Percentiles rank a stretch among this genome's conserved stretches.
Conservation (phyloP, 306 rosid genomes). For the Vigna hirtella region DNA sequence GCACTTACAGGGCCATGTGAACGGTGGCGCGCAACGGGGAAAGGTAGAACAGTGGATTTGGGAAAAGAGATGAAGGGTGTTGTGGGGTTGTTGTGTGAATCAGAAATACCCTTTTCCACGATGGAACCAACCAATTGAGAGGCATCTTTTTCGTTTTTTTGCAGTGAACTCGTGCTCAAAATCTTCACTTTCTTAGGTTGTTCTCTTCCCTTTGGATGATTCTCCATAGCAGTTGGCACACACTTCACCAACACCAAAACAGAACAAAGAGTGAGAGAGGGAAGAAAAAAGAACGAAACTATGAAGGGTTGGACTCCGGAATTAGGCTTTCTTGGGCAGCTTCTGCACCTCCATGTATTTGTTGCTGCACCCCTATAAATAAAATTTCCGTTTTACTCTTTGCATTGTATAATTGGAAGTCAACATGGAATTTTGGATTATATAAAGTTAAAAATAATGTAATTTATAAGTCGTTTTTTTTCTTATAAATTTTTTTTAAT, state of each 20-base stretch:
- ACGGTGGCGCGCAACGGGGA: constrained; percentile 96
- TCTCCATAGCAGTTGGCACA: constrained; percentile 49
- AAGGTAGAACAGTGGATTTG: constrained; percentile 72
- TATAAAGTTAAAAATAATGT: too few relatives aligned
- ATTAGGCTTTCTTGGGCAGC: too few relatives aligned
- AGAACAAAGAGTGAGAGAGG: background rate
- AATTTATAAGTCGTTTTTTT: too few relatives aligned
- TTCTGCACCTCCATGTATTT: too few relatives aligned
- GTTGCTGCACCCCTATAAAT: too few relatives aligned
- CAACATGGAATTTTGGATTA: too few relatives aligned
- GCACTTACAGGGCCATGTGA: constrained; percentile 84
- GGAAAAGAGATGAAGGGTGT: constrained; percentile 55
- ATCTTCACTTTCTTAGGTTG: constrained; percentile 52
- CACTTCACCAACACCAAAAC: background rate
- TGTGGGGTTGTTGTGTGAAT: constrained; percentile 49
- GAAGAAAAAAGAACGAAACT: background rate
- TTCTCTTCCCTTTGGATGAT: constrained; percentile 47
- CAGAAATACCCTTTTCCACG: constrained; percentile 82
- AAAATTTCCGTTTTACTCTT: too few relatives aligned
- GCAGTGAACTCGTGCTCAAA: constrained; percentile 53
- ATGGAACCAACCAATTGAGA: constrained; percentile 69
- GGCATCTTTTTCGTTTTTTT: constrained; percentile 49
- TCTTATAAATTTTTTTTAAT: too few relatives aligned
- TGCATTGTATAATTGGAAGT: too few relatives aligned
- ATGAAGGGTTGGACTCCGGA: too few relatives aligned